Base-by-base conservation (phyloP, 2,329 filamentous ascomycete species). In the Xylariaceae sp. region DNA sequence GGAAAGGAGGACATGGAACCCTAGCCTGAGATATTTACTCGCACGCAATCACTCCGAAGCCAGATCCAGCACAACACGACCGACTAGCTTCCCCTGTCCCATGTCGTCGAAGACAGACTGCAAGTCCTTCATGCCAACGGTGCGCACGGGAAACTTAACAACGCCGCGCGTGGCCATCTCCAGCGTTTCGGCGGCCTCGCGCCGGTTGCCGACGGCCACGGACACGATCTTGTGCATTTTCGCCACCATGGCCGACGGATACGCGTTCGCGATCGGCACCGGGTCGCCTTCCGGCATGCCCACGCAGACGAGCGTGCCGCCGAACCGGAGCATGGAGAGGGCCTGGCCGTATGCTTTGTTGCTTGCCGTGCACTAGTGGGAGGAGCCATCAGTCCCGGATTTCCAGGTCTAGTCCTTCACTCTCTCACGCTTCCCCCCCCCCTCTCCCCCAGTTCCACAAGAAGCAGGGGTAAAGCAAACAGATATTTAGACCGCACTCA, bases 251-350 rank as follows among this genome's bases (percentile, higher is more conserved):
- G 6, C 9, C 8, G 27, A 13, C 1, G 59, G 57, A 23, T 23
- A 50, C 2, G 51, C 57, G 5, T 41, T 47, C 9, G 21, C 42
- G 35, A 61, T 59, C 9, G 57, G 44, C 20, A 49, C 48, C 8
- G 20, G 41, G 2, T 53, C 51, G 32, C 59, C 59, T 37, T 55
- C 57, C 2, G 59, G 59, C 36, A 61, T 49, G 2, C 59, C 59
- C 2, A 61, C 47, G 46, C 53, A 57, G 5, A 59, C 59, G n/a
- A 61, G 27, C n/a, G 49, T 35, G 21, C 59, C 59, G 29, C 47
- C 47, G 30, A 54, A 60, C 6, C 43, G 48, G 5, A 60, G 59
- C 53, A 61, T 55, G 2, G 45, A 24, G 13, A 61, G 3, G 6
- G 50, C 53, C 23, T 57, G 53, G 1, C 43, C 54, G 32, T 61